A percentile compares a stretch with the other conserved stretches of the same genome.
Evolutionary conservation across 768 basidiomycete species (phyloP).

Genomic region (Psilocybe sp.): DNA sequence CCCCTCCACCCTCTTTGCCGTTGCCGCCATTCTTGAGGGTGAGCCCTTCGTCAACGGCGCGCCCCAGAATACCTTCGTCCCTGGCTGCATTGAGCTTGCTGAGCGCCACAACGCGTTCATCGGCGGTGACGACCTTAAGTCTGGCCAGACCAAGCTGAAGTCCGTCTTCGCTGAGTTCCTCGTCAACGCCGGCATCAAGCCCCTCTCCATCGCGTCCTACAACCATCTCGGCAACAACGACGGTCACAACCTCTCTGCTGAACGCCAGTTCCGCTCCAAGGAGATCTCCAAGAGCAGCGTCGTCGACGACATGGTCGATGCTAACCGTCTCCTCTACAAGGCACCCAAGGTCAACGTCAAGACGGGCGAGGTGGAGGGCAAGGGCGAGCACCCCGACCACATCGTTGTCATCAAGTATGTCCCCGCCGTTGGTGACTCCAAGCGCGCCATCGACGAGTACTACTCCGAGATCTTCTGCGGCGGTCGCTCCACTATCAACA

Average conservation of each 20-base stretch:
- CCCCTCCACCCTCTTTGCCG: slow-evolving; percentile 92
- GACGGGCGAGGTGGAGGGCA: slow-evolving; percentile 45
- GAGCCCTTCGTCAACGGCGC: slow-evolving; percentile 97
- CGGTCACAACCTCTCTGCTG: slow-evolving; percentile 86
- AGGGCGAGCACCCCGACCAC: slow-evolving; percentile 98
- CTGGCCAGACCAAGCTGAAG: slow-evolving; percentile 97
- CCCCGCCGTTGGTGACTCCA: slow-evolving; percentile 94
- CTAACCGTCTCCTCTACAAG: slow-evolving; percentile 89
- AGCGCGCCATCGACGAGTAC: slow-evolving; percentile 99
- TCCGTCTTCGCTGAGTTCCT: slow-evolving; percentile 97
- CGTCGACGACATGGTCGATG: slow-evolving; percentile 96
- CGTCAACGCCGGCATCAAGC: slow-evolving; percentile 98
- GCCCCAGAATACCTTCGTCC: slow-evolving; percentile 98
- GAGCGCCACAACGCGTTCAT: slow-evolving; percentile 90
- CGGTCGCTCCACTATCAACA: slow-evolving; percentile 89
- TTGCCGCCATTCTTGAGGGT: slow-evolving; percentile 92
- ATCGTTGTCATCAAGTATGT: slow-evolving; percentile 97
- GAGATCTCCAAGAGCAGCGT: slow-evolving; percentile 97
- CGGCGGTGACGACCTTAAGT: slow-evolving; percentile 97
- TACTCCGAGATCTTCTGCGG: slow-evolving; percentile 98
- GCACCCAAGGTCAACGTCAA: slow-evolving; percentile 57
- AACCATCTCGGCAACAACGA: slow-evolving; percentile 99
- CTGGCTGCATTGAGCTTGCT: slow-evolving; percentile 89
- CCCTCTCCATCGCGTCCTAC: slow-evolving; percentile 94
- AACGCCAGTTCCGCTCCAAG: slow-evolving; percentile 95